Evolutionary conservation across 192 early-diverging fungal genomes (phyloP), one percentile per base, ranked within the genome.

Genomic region (Coemansia furcata): DNA sequence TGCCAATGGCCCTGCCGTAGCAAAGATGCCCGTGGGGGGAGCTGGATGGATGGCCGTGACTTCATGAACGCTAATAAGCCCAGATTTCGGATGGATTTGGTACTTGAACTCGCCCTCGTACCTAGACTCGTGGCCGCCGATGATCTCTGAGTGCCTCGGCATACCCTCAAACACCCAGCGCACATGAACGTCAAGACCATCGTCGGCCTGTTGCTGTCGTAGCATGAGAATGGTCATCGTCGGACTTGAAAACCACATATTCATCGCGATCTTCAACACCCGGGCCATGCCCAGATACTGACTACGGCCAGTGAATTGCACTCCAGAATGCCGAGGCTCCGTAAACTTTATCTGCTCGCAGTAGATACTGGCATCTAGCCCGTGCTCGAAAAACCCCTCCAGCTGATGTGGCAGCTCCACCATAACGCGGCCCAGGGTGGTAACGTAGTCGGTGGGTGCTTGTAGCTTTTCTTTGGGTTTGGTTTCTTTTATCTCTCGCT

Each of bases 71-170:
- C 68, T 59, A 15, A 82, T 60, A 26, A 71, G 68, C 0, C 74
- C 80, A 0, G 74, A 60, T 7, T 37, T 52, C 29, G 64, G 68
- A 43, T 82, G 68, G 6, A 82, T 68, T 14, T 12, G 44, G 21
- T 82, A 82, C 40, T 68, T 63, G 59, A 82, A 82, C 68, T 82
- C 80, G 54, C 80, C 80, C 66, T 82, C 80, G 39, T 73, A 82
- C 52, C 74, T 42, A n/a, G 80, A 77, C 52, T 10, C 63, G 3
- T 54, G 21, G 0, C 65, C 68, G 2, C 74, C 80, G 14, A 82
- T 63, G 39, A 77, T 40, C 26, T 69, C 71, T 7, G 68, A 42
- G 40, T 82, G 74, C 17, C 80, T 42, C 26, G 80, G 71, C 52
- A 66, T 30, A 26, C 74, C 80, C 69, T 82, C 80, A 63, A 82